Evolutionary conservation across 2,329 filamentous ascomycete genomes (phyloP), one percentile per base, ranked within the genome.

Genomic region (Diaporthe eres): DNA sequence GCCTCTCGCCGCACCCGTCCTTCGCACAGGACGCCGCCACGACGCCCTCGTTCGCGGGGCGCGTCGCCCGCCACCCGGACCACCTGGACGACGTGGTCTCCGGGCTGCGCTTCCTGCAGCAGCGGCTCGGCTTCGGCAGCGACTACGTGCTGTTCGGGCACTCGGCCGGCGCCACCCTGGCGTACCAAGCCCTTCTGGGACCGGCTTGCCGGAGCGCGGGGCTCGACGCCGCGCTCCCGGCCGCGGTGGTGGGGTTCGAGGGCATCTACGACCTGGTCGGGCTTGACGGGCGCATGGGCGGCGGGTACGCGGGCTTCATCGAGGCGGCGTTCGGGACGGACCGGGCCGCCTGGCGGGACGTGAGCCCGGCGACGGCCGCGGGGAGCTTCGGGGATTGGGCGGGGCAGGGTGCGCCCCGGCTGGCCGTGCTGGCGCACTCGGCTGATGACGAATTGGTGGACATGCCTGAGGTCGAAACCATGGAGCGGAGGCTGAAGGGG

Each of bases 221-320:
- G 15, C 77, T 77, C 1, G 67, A 57, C 5, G 78, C 78, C 12
- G 80, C 82, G 8, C 80, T 86, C 25, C 91, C 91, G 0, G 80
- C 84, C 3, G 89, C 88, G 5, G 83, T 94, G n/a, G 81, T 94
- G 6, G 89, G 91, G 47, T 83, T 94, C 28, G 89, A 90, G 74
- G 93, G 93, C 1, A 90, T 95, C 31, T 94, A 94, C 82, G 90
- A 93, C 80, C 82, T 95, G 13, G 86, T 86, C 10, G 87, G 87
- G 0, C 82, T 94, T 28, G 84, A 87, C 37, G 82, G 85, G 63
- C 85, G 87, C 10, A 85, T 88, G 49, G 81, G 80, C 25, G 85
- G 84, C 8, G 81, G 80, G 39, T 95, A 95, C 81, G 81, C 83
- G 8, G 86, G 86, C 4, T 92, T 95, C 77, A 85, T 93, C 28